Conservation (phyloP, 164 flowering plant species). For the Vitis riparia region DNA sequence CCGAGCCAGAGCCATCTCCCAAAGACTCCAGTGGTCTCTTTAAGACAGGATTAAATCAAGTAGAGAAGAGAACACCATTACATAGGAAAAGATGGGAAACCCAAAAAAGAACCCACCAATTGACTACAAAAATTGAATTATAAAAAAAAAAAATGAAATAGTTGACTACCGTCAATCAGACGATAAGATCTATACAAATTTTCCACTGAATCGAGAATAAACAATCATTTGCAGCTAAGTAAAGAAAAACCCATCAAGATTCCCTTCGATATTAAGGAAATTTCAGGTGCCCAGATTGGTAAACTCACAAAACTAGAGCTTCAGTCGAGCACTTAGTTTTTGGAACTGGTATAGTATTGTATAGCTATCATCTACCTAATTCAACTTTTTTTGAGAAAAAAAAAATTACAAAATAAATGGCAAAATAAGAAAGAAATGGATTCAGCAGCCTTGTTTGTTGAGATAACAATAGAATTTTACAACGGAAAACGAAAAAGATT, state of each 20-base stretch:
- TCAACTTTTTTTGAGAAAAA: too few species aligned
- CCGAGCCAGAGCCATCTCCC: constrained; percentile 50
- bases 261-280: not conserved
- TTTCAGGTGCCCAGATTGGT: not conserved
- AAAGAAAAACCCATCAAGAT: not conserved
- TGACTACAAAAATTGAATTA: not conserved
- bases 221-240: not conserved
- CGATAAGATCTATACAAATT: not conserved
- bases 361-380: too few species aligned
- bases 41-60: not conserved
- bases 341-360: too few species aligned
- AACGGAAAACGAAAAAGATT: too few species aligned
- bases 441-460: too few species aligned
- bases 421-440: too few species aligned
- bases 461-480: too few species aligned
- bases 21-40: not conserved
- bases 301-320: not conserved
- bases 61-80: not conserved
- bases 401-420: too few species aligned
- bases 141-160: not conserved
- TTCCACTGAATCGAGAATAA: not conserved
- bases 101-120: not conserved
- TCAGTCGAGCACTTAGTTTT: too few species aligned
- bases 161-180: not conserved
- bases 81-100: not conserved